Evolutionary conservation across 2,329 filamentous ascomycete genomes (phyloP), one percentile per base, ranked within the genome.

Genomic region (Penicillium palitans): DNA sequence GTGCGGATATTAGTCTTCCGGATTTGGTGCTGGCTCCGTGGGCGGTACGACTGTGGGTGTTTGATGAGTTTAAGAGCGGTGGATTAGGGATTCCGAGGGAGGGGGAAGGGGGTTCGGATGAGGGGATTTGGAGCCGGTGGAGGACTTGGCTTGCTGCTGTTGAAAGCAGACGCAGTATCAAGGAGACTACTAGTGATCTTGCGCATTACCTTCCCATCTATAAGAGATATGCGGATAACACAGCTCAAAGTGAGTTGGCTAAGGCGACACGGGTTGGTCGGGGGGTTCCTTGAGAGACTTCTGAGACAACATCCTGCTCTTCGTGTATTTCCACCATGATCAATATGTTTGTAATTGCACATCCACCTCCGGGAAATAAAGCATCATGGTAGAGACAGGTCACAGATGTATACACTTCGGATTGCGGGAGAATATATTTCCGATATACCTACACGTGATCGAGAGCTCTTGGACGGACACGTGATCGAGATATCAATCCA

Each of bases 1-100:
- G 89, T 1, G 71, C 78, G 1, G 76, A 81, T 40, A 82, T 90
- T n/a, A 82, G 82, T 54, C 74, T 92, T 21, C 84, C 91, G 15
- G 90, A 93, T 71, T 78, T 91, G 25, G 83, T 85, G 61, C 76
- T 92, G 3, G 89, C 86, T 39, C 90, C 90, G 0, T 93, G 89
- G 89, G 86, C 87, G 0, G 83, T 86, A 66, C 80, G 90, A 15
- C 70, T 91, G 21, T 93, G 89, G 79, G 76, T 91, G 6, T 87
- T 93, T 64, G 88, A 93, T 65, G 82, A 90, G 61, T 93, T 88
- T 70, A 93, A 93, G 69, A 80, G 78, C 1, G 80, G 79, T 1
- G 83, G 82, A 0, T 60, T 80, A n/a, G 78, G 79, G 0, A 76
- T 86, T 41, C 81, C 81, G 2, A 79, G 77, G 15, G 17, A 27